phyloP scores from a whole-genome alignment of 768 basidiomycete genomes.

The Nidula microcarpa region DNA sequence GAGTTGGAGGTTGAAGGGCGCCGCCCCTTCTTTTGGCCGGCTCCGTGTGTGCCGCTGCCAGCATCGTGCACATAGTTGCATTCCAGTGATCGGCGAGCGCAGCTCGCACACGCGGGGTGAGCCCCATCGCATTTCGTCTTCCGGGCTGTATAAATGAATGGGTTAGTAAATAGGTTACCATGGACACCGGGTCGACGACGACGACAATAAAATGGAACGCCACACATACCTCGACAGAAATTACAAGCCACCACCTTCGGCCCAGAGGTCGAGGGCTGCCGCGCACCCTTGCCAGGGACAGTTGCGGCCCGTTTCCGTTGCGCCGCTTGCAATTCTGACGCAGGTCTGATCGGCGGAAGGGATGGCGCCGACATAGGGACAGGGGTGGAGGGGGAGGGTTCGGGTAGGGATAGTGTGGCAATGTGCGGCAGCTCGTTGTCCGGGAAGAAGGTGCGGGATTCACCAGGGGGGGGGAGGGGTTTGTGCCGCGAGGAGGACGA shows the following conservation, averaged over 20 bases:
- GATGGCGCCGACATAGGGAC: constrained; percentile 61
- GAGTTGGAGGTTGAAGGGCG: constrained; percentile 45
- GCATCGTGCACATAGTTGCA: constrained; percentile 82
- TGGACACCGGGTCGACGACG: neutral
- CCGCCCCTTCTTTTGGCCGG: constrained; percentile 44
- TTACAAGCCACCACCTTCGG: constrained; percentile 89
- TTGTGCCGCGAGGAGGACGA: constrained; percentile 36
- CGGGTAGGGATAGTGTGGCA: constrained; percentile 62
- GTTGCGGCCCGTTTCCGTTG: constrained; percentile 71
- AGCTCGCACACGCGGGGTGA: constrained; percentile 83
- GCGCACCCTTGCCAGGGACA: constrained; percentile 57
- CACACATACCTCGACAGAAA: constrained; percentile 74
- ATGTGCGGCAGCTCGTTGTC: constrained; percentile 72
- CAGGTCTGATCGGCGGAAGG: constrained; percentile 62
- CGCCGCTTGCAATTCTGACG: constrained; percentile 63
- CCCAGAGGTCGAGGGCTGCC: constrained; percentile 63
- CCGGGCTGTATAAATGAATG: constrained; percentile 49
- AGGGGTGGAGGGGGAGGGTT: constrained; percentile 51
- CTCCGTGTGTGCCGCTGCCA: constrained; percentile 23
- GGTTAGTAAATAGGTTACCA: neutral
- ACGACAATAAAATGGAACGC: constrained; percentile 1
- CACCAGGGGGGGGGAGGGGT: constrained; percentile 18
- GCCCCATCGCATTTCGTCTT: constrained; percentile 88
- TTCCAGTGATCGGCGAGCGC: constrained; percentile 67
- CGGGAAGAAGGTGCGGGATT: constrained; percentile 41